Evolutionary conservation across 768 basidiomycete genomes (phyloP).

Genomic region (Termitomyces eurrhizus): DNA sequence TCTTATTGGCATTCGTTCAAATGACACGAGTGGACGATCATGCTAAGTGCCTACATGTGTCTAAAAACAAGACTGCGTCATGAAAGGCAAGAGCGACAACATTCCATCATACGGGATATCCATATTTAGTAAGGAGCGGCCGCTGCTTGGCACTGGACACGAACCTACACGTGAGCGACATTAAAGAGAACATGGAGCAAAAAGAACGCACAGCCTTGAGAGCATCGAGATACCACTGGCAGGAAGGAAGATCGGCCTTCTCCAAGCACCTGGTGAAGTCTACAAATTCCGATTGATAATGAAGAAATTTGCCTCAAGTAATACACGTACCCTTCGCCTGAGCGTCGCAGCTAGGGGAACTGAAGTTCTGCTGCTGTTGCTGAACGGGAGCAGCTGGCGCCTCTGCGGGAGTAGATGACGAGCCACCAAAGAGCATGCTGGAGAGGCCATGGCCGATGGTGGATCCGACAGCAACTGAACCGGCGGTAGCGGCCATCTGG

Average conservation of each 20-base stretch:
- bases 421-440: slow-evolving; percentile 83
- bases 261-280: slow-evolving; percentile 87
- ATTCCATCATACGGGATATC: not conserved
- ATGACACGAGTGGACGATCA: slow-evolving; percentile 5
- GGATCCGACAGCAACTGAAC: slow-evolving; percentile 85
- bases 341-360: slow-evolving; percentile 57
- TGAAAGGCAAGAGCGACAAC: not conserved
- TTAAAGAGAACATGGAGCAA: not conserved
- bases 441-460: slow-evolving; percentile 90
- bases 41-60: slow-evolving; percentile 12
- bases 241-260: slow-evolving; percentile 73
- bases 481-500: slow-evolving; percentile 89
- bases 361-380: slow-evolving; percentile 36
- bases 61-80: slow-evolving; percentile 1
- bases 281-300: slow-evolving; percentile 21
- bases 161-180: slow-evolving; percentile 7
- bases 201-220: slow-evolving; percentile 70
- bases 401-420: slow-evolving; percentile 38
- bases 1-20: not conserved
- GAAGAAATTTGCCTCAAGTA: not conserved
- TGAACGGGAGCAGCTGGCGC: slow-evolving; percentile 49
- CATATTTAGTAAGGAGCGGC: slow-evolving; percentile 49
- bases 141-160: slow-evolving; percentile 66
- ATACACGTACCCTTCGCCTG: slow-evolving; percentile 70
- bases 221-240: slow-evolving; percentile 85